A percentile compares a stretch with the other conserved stretches of the same genome.
phyloP scores from a whole-genome alignment of 202 grass and related monocot genomes.

The Zizania palustris region DNA sequence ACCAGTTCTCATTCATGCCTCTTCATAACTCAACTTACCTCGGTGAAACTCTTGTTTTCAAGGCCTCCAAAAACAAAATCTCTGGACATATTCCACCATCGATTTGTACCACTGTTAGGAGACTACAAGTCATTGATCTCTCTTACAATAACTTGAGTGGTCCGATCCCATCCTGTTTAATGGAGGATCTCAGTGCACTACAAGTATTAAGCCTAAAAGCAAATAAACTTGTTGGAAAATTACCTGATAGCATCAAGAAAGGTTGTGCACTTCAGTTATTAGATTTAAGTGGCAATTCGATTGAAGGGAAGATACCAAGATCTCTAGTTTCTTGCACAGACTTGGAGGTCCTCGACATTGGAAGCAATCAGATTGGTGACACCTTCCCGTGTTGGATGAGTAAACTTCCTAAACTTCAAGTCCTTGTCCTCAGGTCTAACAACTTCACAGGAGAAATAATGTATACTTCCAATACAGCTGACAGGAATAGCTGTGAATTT shows the following conservation, averaged over 20 bases:
- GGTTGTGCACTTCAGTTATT: constrained; percentile 37
- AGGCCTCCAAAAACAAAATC: neutral
- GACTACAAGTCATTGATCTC: neutral
- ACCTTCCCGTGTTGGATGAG: constrained; percentile 48
- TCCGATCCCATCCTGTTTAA: constrained; percentile 42
- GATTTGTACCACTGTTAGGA: neutral
- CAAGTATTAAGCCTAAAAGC: constrained; percentile 33
- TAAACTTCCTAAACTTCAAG: constrained; percentile 6
- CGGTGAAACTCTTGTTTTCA: neutral
- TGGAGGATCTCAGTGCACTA: constrained; percentile 22
- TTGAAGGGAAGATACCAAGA: constrained; percentile 45
- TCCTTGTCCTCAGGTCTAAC: constrained; percentile 36
- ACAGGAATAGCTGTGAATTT: neutral
- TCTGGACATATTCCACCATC: neutral
- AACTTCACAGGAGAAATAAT: constrained; percentile 4
- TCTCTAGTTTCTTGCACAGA: constrained; percentile 21
- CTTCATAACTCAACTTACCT: neutral
- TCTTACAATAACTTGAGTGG: constrained; percentile 38
- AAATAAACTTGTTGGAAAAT: constrained; percentile 38
- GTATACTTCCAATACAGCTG: neutral
- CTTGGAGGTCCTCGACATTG: constrained; percentile 48
- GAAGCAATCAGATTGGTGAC: constrained; percentile 42
- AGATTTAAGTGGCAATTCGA: constrained; percentile 39
- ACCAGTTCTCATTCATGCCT: neutral
- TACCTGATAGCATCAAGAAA: constrained; percentile 39